Base-by-base conservation (phyloP, 179 eudicot species). In the Amaranthus tricolor region DNA sequence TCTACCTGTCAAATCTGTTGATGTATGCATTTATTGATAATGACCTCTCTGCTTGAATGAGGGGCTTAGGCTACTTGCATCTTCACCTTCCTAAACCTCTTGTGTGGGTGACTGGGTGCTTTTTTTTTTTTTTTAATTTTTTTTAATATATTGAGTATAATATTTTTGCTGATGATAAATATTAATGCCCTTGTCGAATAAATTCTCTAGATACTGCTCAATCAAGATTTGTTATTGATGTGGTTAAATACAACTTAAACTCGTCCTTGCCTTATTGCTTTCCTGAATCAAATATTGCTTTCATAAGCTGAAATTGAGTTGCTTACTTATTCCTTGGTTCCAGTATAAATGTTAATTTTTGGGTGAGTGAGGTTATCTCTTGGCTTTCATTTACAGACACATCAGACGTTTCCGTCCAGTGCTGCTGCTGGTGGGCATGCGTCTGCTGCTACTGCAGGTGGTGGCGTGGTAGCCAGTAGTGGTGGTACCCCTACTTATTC, bases 321-420 rank as follows among this genome's bases (percentile, higher is more conserved):
- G 21, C 66, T 63, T 31, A 5, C 44, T 40, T 63, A 43, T 15
- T 69, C n/a, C 15, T 54, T 10, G 14, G 58, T 54, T 54, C 16
- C 58, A 54, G 13, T 11, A 11, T 54, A 54, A 54, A 54, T 11
- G 5, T 54, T 53, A 11, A 20, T 55, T 0, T 17, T 11, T 58
- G 9, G 13, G 47, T 43, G 49, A 40, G 31, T 43, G 19, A 73
- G 10, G 19, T 62, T 67, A 51, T 56, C 43, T 5, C 66, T 55
- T 51, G 43, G 21, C 68, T 78, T 61, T 72, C 16, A 40, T 31
- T 62, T 11, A 56, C 85, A 89, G 90, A 92, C 73, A 17, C 89
- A 81, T 70, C 81, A 66, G 49, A 68, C 84, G 9, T 85, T 66
- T 73, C 79, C 87, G 45, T 78, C 77, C 16, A 82, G 81, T 52